phyloP scores from a whole-genome alignment of 768 basidiomycete species.

The Clitopilus passeckerianus region DNA sequence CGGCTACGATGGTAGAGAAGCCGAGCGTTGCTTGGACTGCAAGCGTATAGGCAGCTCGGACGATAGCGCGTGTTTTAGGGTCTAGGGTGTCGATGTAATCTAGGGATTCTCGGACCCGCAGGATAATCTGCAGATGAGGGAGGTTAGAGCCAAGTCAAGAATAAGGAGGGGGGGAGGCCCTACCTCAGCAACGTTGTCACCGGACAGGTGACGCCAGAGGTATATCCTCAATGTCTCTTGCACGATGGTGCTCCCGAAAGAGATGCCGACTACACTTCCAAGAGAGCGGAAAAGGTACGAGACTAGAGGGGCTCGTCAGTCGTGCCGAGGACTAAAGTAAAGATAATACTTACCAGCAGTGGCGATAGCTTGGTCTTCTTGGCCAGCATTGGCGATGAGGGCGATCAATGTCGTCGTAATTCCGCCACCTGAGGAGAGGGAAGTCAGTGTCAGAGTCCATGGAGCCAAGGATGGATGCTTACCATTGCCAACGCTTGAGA shows the following conservation, averaged over 20 bases:
- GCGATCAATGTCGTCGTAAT: conserved; percentile 56
- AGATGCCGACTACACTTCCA: conserved; percentile 53
- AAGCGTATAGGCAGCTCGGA: conserved; percentile 35
- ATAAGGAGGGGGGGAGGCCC: conserved; percentile 7
- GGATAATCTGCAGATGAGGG: conserved; percentile 32
- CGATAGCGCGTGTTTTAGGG: conserved; percentile 26
- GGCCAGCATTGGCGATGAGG: conserved; percentile 59
- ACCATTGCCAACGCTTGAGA: conserved; percentile 36
- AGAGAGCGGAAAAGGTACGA: conserved; percentile 66
- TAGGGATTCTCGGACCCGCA: conserved; percentile 45
- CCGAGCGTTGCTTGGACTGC: conserved; percentile 44
- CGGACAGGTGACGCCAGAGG: conserved; percentile 35
- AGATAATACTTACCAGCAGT: conserved; percentile 42
- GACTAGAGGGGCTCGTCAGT: conserved; percentile 25
- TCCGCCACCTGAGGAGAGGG: conserved; percentile 33
- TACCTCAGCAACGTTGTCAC: conserved; percentile 51
- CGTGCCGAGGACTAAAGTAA: not conserved
- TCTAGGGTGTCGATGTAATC: conserved; percentile 41
- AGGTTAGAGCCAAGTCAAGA: not conserved
- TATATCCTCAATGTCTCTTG: conserved; percentile 43
- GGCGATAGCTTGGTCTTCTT: conserved; percentile 57
- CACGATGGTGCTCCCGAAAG: conserved; percentile 51
- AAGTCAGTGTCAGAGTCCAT: not conserved
- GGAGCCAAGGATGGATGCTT: too few species aligned
- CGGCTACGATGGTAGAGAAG: conserved; percentile 39